These are phyloP conservation scores for Tephrocybe sp. DNA, from an alignment of 768 basidiomycete genomes.

Conservation along the genomic window DNA sequence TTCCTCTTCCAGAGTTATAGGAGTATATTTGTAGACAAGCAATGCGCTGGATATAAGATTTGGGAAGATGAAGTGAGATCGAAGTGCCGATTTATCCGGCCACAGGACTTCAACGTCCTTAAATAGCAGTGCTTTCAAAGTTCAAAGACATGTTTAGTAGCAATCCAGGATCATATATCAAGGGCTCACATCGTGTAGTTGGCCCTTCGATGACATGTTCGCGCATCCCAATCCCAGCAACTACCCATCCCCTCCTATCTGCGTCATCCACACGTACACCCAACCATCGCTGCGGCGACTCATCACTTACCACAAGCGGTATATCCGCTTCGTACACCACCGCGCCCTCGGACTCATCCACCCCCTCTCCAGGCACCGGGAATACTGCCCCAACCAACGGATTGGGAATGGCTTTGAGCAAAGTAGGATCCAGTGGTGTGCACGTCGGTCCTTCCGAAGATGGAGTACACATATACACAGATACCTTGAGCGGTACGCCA, in stretches of 20 bases:
- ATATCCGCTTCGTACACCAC: conserved; percentile 60
- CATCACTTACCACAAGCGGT: conserved; percentile 10
- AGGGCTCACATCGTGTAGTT: conserved; percentile 44
- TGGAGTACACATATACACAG: conserved; percentile 44
- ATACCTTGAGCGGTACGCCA: conserved; percentile 40
- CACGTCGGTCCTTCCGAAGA: conserved; percentile 29
- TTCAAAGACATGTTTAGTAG: too few relatives aligned
- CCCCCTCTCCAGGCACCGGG: conserved; percentile 64
- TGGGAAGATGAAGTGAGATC: conserved; percentile 48
- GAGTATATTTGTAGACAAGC: conserved; percentile 58
- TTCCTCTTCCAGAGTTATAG: conserved; percentile 23
- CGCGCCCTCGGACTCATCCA: conserved; percentile 73
- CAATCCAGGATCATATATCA: too few relatives aligned
- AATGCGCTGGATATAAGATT: conserved; percentile 57
- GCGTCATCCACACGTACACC: conserved; percentile 51
- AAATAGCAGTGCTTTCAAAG: conserved; percentile 46
- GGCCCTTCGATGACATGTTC: conserved; percentile 30
- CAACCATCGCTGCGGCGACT: conserved; percentile 35
- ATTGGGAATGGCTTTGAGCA: conserved; percentile 62
- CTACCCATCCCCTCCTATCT: conserved; percentile 59
- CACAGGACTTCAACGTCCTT: conserved; percentile 32
- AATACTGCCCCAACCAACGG: conserved; percentile 52
- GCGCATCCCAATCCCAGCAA: conserved; percentile 46
- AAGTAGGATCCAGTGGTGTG: conserved; percentile 37
- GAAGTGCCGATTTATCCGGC: conserved; percentile 31